Conservation (phyloP, 148 eudicot species). For the Chenopodium berlandieri region DNA sequence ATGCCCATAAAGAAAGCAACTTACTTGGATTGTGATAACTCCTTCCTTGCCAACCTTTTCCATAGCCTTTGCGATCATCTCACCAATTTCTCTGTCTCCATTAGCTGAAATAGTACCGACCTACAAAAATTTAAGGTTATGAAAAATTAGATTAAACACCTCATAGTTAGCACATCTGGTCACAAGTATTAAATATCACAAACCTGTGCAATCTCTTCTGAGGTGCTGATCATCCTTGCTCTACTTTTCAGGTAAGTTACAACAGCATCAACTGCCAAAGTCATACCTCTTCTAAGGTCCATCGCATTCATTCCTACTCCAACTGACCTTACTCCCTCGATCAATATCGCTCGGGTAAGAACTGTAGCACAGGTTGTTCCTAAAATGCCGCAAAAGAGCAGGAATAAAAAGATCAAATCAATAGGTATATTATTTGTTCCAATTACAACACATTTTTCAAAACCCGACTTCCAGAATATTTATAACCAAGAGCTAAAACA, state of each 20-base stretch:
- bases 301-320: conserved; percentile 98
- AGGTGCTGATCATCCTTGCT: conserved; percentile 92
- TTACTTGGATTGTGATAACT: conserved; percentile 91
- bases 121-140: conserved; percentile 40
- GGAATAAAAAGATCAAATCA: neutral
- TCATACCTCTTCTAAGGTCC: conserved; percentile 81
- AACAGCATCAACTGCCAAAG: conserved; percentile 74
- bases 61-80: conserved; percentile 96
- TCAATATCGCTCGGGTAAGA: conserved; percentile 90
- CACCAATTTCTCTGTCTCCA: conserved; percentile 79
- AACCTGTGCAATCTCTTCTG: conserved; percentile 84
- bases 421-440: neutral
- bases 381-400: conserved; percentile 30
- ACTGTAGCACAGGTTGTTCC: conserved; percentile 93
- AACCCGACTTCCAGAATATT: neutral
- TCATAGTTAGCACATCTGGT: neutral
- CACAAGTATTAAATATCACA: neutral
- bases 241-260: conserved; percentile 74
- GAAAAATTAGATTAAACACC: neutral
- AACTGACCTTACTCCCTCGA: conserved; percentile 78
- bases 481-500: neutral
- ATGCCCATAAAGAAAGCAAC: conserved; percentile 43
- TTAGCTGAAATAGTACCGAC: conserved; percentile 97
- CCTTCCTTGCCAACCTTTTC: conserved; percentile 99
- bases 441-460: neutral